Conservation (phyloP, 2,329 filamentous ascomycete species). For the Curvularia sp. region DNA sequence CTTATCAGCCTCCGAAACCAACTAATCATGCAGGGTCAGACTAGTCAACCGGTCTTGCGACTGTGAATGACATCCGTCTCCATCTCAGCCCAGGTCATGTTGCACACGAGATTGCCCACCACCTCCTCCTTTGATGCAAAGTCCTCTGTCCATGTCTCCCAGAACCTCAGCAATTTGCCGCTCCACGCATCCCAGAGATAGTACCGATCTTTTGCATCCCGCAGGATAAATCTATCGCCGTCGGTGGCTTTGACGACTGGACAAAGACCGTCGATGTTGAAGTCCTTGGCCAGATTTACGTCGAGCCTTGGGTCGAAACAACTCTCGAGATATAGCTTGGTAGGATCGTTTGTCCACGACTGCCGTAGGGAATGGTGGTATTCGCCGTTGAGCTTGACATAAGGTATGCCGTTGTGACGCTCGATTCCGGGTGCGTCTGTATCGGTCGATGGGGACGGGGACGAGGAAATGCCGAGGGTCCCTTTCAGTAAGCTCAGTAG, state of each 20-base stretch:
- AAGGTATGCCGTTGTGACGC: slow-evolving; percentile 8
- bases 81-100: slow-evolving; percentile 11
- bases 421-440: not conserved
- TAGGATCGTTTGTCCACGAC: slow-evolving; percentile 19
- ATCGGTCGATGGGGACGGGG: not conserved
- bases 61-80: slow-evolving; percentile 8
- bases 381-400: slow-evolving; percentile 12
- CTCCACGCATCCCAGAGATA: slow-evolving; percentile 20
- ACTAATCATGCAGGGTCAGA: not conserved
- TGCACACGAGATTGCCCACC: slow-evolving; percentile 8
- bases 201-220: slow-evolving; percentile 3
- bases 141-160: slow-evolving; percentile 10
- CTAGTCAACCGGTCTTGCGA: slow-evolving; percentile 7
- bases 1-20: not conserved
- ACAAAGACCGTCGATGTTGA: slow-evolving; percentile 12
- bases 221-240: slow-evolving; percentile 11
- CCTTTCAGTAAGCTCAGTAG: not conserved
- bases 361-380: slow-evolving; percentile 1
- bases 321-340: slow-evolving; percentile 8
- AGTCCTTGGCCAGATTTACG: slow-evolving; percentile 13
- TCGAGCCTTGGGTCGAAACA: slow-evolving; percentile 7
- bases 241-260: slow-evolving; percentile 13
- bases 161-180: slow-evolving; percentile 11
- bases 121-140: slow-evolving; percentile 15
- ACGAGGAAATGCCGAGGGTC: not conserved